phyloP scores from a whole-genome alignment of 1,284 basidiomycete genomes.

The Gymnopus androsaceus region DNA sequence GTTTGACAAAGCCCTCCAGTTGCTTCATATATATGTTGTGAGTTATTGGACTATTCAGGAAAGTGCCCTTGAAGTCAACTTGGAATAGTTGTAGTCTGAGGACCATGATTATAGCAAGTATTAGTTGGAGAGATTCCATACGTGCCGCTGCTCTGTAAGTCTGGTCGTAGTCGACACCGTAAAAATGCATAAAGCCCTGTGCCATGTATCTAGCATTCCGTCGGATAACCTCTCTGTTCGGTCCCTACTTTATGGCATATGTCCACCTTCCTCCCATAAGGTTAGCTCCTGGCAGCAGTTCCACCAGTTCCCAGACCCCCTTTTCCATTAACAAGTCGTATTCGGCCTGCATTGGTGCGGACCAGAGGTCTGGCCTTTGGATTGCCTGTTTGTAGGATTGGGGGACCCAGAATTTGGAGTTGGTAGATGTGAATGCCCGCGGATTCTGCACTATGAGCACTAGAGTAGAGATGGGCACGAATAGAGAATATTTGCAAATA shows the following conservation, averaged over 20 bases:
- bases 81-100: neutral
- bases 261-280: constrained; percentile 31
- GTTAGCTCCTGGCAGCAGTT: neutral
- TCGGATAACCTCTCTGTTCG: constrained; percentile 3
- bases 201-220: neutral
- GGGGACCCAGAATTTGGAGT: neutral
- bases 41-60: too few relatives aligned
- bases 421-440: neutral
- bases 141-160: too few relatives aligned
- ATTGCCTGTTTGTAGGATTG: neutral
- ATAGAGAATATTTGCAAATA: too few relatives aligned
- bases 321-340: too few relatives aligned
- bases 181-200: neutral
- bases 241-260: constrained; percentile 31
- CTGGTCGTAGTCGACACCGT: too few relatives aligned
- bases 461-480: too few relatives aligned
- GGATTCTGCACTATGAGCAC: neutral
- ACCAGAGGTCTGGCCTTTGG: neutral
- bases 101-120: neutral
- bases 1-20: too few relatives aligned
- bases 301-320: neutral
- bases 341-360: neutral
- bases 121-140: neutral
- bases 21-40: too few relatives aligned
- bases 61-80: too few relatives aligned